Percentiles rank a stretch among this genome's conserved stretches.
Conservation (phyloP, 1,284 basidiomycete species). For the Puccinia polysora region DNA sequence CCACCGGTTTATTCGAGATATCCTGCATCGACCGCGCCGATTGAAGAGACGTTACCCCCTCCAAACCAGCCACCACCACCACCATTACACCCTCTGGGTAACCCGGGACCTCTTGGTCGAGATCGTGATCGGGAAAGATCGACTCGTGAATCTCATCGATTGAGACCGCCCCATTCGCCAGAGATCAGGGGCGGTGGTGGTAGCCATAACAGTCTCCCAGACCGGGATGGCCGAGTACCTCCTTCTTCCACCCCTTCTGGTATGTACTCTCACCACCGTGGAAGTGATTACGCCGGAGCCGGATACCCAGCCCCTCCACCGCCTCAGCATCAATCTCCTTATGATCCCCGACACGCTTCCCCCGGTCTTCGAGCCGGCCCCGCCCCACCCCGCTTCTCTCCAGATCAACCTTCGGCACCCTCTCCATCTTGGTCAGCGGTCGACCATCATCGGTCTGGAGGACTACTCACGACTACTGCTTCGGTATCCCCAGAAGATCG, state of each 20-base stretch:
- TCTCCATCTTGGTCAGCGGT: constrained; percentile 26
- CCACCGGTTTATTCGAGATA: constrained; percentile 19
- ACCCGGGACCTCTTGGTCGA: not conserved
- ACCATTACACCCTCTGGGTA: no score
- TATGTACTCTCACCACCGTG: constrained; percentile 20
- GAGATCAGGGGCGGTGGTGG: not conserved
- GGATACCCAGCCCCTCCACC: constrained; percentile 23
- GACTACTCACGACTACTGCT: not conserved
- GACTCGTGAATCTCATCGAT: constrained; percentile 19
- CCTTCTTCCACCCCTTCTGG: not conserved
- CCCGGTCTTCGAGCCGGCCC: constrained; percentile 24
- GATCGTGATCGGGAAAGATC: constrained; percentile 29
- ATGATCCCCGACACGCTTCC: constrained; percentile 34
- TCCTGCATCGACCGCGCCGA: not conserved
- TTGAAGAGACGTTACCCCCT: constrained; percentile 14
- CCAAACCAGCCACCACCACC: not conserved
- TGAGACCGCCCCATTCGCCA: constrained; percentile 22
- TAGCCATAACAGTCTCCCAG: no score
- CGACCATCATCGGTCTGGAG: not conserved
- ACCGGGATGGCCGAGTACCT: constrained; percentile 20
- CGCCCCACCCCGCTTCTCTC: constrained; percentile 11
- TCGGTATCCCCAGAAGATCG: constrained; percentile 18
- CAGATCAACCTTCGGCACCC: constrained; percentile 11
- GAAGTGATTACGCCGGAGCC: constrained; percentile 5
- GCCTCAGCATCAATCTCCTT: constrained; percentile 31